Evolutionary conservation across 108 stramenopile species (phyloP).

Genomic region (Parmales sp.): DNA sequence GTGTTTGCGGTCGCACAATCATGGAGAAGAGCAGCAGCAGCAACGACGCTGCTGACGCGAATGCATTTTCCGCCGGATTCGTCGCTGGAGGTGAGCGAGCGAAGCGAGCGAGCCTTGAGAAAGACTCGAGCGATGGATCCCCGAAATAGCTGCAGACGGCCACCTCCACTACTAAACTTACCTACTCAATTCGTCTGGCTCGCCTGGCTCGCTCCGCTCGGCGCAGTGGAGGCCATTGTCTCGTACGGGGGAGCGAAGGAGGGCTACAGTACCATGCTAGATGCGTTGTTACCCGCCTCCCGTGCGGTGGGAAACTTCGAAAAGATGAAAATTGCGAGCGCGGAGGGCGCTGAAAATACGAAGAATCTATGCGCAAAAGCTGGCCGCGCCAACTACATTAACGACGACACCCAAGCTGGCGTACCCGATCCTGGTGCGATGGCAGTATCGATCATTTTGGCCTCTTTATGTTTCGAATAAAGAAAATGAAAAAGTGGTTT

Average conservation of each 20-base stretch:
- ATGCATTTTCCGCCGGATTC: slow-evolving; percentile 55
- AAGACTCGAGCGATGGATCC: no score
- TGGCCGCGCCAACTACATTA: slow-evolving; percentile 88
- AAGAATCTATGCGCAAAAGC: slow-evolving; percentile 76
- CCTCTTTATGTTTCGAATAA: no score
- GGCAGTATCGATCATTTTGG: slow-evolving; percentile 80
- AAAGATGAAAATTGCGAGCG: slow-evolving; percentile 56
- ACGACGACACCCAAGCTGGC: slow-evolving; percentile 57
- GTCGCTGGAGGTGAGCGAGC: slow-evolving; percentile 36
- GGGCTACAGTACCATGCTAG: slow-evolving; percentile 92
- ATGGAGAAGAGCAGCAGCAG: slow-evolving; percentile 26
- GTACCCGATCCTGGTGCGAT: slow-evolving; percentile 94
- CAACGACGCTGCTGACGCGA: slow-evolving; percentile 29
- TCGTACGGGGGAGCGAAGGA: slow-evolving; percentile 82
- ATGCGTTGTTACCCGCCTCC: slow-evolving; percentile 70
- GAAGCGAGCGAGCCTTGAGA: no score
- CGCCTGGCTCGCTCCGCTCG: no score
- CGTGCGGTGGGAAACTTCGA: slow-evolving; percentile 16
- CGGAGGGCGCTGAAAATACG: slow-evolving; percentile 75
- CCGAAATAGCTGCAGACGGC: no score
- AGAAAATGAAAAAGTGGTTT: no score
- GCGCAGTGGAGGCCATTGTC: slow-evolving; percentile 71
- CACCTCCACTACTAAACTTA: no score
- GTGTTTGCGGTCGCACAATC: slow-evolving; percentile 23
- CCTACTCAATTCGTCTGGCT: no score